These are phyloP conservation scores for Kwoniella mangroviensis DNA, from an alignment of 768 basidiomycete genomes.

Conservation along the genomic window DNA sequence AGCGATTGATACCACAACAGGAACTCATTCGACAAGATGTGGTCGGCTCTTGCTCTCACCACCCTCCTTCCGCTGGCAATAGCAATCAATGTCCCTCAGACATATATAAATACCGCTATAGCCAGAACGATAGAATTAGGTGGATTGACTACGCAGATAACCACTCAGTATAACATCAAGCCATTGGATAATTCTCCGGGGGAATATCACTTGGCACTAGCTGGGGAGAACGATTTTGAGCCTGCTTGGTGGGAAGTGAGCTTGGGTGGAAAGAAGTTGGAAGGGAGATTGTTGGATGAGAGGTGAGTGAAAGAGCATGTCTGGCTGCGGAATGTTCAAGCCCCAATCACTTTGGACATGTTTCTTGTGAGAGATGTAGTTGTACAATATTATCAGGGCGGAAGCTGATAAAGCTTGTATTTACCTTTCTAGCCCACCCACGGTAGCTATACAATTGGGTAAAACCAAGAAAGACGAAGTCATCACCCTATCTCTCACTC, in stretches of 20 bases:
- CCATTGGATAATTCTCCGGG: slow-evolving; percentile 67
- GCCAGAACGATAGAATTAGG: slow-evolving; percentile 88
- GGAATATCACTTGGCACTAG: slow-evolving; percentile 56
- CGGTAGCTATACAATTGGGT: slow-evolving; percentile 35
- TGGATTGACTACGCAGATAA: slow-evolving; percentile 83
- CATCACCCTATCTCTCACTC: slow-evolving; percentile 76
- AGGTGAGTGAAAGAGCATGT: slow-evolving; percentile 15
- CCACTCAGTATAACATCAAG: slow-evolving; percentile 83
- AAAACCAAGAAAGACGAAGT: slow-evolving; percentile 62
- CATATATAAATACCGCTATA: slow-evolving; percentile 67
- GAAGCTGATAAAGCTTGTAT: background rate
- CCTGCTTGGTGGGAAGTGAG: slow-evolving; percentile 56
- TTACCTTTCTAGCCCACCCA: slow-evolving; percentile 31
- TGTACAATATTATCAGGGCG: no score
- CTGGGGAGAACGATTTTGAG: slow-evolving; percentile 32
- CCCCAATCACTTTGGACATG: no score
- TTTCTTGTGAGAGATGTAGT: no score
- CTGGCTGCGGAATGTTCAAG: no score
- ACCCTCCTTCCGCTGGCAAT: slow-evolving; percentile 22
- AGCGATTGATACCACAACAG: background rate
- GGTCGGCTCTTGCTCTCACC: background rate
- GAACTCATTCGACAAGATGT: background rate
- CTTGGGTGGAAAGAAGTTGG: slow-evolving; percentile 47
- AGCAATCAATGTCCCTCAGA: slow-evolving; percentile 31
- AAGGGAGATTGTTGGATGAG: slow-evolving; percentile 22